Evolutionary conservation across 441 rosid species (phyloP).

Genomic region (Populus trichocarpa): DNA sequence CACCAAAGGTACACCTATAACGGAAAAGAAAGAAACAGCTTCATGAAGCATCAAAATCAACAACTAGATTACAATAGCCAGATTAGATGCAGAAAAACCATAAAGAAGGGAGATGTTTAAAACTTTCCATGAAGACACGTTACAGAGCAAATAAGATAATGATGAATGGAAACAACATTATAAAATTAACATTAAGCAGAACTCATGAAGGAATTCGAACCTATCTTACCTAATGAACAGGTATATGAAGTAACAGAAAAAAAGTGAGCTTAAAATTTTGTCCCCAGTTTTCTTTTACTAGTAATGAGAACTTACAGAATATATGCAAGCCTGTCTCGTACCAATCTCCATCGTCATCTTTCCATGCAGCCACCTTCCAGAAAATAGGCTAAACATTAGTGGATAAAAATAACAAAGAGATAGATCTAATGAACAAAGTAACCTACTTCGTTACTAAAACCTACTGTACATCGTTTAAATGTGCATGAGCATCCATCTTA

Average conservation of each 20-base stretch:
- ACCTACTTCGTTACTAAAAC: too few relatives aligned
- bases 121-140: background rate
- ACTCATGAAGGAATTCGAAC: background rate
- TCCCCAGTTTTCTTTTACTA: background rate
- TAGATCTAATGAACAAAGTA: background rate
- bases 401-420: background rate
- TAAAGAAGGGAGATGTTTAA: background rate
- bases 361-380: constrained; percentile 87
- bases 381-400: constrained; percentile 6
- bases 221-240: too few relatives aligned
- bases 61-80: constrained; percentile 1
- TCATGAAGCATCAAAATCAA: background rate
- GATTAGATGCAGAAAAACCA: background rate
- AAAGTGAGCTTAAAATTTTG: constrained; percentile 1
- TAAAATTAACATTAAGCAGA: constrained; percentile 2
- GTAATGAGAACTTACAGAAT: constrained; percentile 60
- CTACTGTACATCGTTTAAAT: too few relatives aligned
- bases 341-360: constrained; percentile 92
- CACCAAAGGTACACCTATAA: background rate
- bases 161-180: background rate
- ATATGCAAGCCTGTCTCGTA: constrained; percentile 92
- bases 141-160: background rate
- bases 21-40: background rate
- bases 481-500: background rate
- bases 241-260: background rate